These are phyloP conservation scores for Balamuthia mandrillaris DNA, from an alignment of 208 protist species.

Conservation along the genomic window DNA sequence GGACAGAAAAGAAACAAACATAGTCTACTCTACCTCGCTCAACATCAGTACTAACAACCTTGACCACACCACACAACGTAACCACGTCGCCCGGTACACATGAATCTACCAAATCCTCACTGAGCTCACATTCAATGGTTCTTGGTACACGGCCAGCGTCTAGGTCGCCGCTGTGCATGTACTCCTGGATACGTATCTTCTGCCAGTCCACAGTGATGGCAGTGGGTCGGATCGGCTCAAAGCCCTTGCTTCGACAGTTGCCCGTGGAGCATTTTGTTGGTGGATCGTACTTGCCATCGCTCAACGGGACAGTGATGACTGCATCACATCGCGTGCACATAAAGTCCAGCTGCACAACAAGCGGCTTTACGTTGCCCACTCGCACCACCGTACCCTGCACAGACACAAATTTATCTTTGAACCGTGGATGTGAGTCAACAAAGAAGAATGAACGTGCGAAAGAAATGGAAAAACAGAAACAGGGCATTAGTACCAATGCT, in stretches of 20 bases:
- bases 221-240: slow-evolving; percentile 52
- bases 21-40: background rate
- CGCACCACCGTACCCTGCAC: slow-evolving; percentile 78
- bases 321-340: slow-evolving; percentile 63
- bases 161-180: slow-evolving; percentile 49
- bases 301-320: slow-evolving; percentile 36
- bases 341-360: slow-evolving; percentile 70
- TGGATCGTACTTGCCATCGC: slow-evolving; percentile 32
- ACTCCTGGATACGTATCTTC: slow-evolving; percentile 80
- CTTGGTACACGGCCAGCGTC: slow-evolving; percentile 78
- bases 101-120: slow-evolving; percentile 75
- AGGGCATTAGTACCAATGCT: background rate
- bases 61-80: slow-evolving; percentile 75
- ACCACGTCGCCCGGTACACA: slow-evolving; percentile 82
- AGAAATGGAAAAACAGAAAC: background rate
- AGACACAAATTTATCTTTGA: slow-evolving; percentile 64
- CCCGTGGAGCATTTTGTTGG: slow-evolving; percentile 33
- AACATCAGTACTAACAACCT: slow-evolving; percentile 55
- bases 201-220: slow-evolving; percentile 75
- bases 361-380: slow-evolving; percentile 72
- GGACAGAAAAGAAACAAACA: background rate
- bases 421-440: background rate
- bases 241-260: slow-evolving; percentile 60
- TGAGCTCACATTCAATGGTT: slow-evolving; percentile 80
- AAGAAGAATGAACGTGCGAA: background rate